Percentiles rank a stretch among this genome's conserved stretches.
phyloP scores from a whole-genome alignment of 1,284 basidiomycete species.

The Heterobasidion occidentale region DNA sequence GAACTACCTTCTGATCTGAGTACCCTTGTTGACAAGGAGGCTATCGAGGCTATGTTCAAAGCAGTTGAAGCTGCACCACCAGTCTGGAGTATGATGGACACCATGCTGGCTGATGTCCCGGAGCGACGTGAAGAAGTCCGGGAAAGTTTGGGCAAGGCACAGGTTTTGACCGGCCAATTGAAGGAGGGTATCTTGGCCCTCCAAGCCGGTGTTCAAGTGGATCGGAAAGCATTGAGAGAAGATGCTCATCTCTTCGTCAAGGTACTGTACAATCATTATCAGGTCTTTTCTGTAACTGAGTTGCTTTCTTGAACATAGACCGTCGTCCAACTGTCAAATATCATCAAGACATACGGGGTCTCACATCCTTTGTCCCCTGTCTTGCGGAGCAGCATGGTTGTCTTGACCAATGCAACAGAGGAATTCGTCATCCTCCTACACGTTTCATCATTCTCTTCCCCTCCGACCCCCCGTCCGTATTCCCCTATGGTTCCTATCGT shows the following conservation, averaged over 20 bases:
- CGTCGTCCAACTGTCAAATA: slow-evolving; percentile 60
- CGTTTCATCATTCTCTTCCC: slow-evolving; percentile 68
- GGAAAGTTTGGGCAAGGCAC: slow-evolving; percentile 46
- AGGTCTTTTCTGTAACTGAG: neutral
- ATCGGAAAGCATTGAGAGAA: slow-evolving; percentile 54
- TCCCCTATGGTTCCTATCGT: slow-evolving; percentile 41
- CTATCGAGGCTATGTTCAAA: slow-evolving; percentile 56
- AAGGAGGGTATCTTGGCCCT: slow-evolving; percentile 43
- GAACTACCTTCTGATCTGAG: slow-evolving; percentile 36
- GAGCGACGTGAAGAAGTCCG: slow-evolving; percentile 33
- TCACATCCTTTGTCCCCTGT: slow-evolving; percentile 46
- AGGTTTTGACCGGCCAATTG: slow-evolving; percentile 48
- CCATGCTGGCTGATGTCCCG: slow-evolving; percentile 40
- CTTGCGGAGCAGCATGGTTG: slow-evolving; percentile 59
- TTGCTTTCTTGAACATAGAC: slow-evolving; percentile 28
- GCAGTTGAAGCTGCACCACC: slow-evolving; percentile 65
- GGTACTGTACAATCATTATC: slow-evolving; percentile 27
- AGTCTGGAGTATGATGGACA: slow-evolving; percentile 67
- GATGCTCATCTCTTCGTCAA: slow-evolving; percentile 69
- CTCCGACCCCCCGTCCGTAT: slow-evolving; percentile 44
- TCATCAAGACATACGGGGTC: slow-evolving; percentile 52
- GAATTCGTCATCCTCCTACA: slow-evolving; percentile 73
- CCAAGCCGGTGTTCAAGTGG: slow-evolving; percentile 39
- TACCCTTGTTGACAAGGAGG: slow-evolving; percentile 59
- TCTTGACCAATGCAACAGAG: slow-evolving; percentile 69